Base-by-base conservation (phyloP, 1,139 yeast genomes). In the Kodamaea alishanica region DNA sequence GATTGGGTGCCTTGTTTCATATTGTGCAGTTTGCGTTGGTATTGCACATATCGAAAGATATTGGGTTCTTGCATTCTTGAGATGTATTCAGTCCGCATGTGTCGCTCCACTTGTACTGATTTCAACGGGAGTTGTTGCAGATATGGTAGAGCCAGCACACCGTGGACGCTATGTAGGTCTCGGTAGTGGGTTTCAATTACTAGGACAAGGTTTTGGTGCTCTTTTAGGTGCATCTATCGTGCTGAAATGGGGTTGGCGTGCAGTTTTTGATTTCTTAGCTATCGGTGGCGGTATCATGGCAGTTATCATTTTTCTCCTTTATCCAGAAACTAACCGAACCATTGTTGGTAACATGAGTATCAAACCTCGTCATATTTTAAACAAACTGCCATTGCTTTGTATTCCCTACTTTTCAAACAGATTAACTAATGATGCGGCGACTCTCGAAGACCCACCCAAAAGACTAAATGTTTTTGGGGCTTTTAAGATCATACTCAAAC, bases 201-300 rank as follows among this genome's bases (percentile, higher is more conserved):
- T 84, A 12, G 95, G 94, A 1, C 84, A 80, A 51, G 88, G 87
- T 0, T 67, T 84, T 44, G 90, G 95, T 6, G 88, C 94, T 0
- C 61, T 86, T 8, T 61, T 86, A 23, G 95, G 95, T 15, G 84
- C 90, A 6, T 77, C 73, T 0, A 57, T 86, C 28, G 75, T 81
- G 2, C 61, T 75, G 2, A 58, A 71, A 11, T 76, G 83, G 67
- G 73, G 76, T 8, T 86, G 95, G 94, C 69, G 88, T 43, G 80
- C 87, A 0, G 79, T 85, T 20, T 87, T 86, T 52, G 81, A 87
- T 78, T 83, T 85, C 45, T 60, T 84, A 37, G 79, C 84, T 4
- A 78, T 84, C 20, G 75, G 81, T 4, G 72, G 81, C 11, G 79
- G 80, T 1, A 42, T 60, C 1, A 60, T 73, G 7, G 51, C 72